Evolutionary conservation across 768 basidiomycete species (phyloP).

Genomic region (Pisolithus microcarpus): DNA sequence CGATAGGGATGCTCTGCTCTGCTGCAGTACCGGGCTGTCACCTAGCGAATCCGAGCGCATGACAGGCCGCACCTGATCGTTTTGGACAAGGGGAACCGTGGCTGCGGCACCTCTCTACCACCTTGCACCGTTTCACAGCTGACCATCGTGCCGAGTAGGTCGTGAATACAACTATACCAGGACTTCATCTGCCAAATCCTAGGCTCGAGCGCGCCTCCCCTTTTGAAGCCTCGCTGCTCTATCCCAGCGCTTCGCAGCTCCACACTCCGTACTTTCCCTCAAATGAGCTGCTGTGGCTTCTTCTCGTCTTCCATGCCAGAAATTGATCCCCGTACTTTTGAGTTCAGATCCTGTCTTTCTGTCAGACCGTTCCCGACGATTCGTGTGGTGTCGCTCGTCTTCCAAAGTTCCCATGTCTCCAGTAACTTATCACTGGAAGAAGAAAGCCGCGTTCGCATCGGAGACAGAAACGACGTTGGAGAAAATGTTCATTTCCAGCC

Average conservation of each 20-base stretch:
- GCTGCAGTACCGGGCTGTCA: slow-evolving; percentile 5
- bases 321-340: not conserved
- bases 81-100: slow-evolving; percentile 1
- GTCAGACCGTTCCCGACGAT: not conserved
- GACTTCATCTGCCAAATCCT: not conserved
- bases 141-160: slow-evolving; percentile 3
- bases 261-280: slow-evolving; percentile 4
- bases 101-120: slow-evolving; percentile 2
- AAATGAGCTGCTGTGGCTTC: not conserved
- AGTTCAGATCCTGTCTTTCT: not conserved
- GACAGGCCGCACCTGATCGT: slow-evolving; percentile 1
- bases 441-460: too few relatives aligned
- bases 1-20: slow-evolving; percentile 16
- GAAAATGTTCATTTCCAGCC: too few relatives aligned
- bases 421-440: too few relatives aligned
- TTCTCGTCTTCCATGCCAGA: slow-evolving; percentile 4
- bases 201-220: not conserved
- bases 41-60: slow-evolving; percentile 1
- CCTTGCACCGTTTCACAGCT: not conserved
- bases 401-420: too few relatives aligned
- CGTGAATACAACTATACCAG: slow-evolving; percentile 6
- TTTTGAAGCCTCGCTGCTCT: slow-evolving; percentile 13
- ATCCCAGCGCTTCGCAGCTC: slow-evolving; percentile 2
- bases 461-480: too few relatives aligned
- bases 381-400: not conserved